Evolutionary conservation across 805 yeast genomes (phyloP).

Genomic region (Maudiozyma serrabonitensis): DNA sequence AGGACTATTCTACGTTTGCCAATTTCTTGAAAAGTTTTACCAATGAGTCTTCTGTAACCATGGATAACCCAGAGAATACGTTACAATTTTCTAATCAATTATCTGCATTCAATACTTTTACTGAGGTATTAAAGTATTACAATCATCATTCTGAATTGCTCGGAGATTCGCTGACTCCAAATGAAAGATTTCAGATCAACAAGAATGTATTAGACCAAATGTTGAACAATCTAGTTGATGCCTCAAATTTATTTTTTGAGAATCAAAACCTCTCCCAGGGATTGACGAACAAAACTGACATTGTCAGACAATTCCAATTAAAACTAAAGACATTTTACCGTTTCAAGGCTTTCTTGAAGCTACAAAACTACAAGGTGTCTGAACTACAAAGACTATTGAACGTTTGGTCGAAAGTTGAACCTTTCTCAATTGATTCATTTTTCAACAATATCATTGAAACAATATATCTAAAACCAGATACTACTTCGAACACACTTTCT

Average conservation of each 20-base stretch:
- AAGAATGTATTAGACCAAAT: conserved; percentile 14
- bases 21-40: conserved; percentile 18
- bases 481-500: neutral
- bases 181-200: neutral
- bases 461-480: conserved; percentile 15
- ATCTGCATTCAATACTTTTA: conserved; percentile 13
- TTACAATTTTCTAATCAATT: conserved; percentile 23
- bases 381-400: conserved; percentile 16
- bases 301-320: conserved; percentile 1
- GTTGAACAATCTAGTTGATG: conserved; percentile 21
- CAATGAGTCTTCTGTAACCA: conserved; percentile 3
- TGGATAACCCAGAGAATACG: conserved; percentile 13
- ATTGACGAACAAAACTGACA: neutral
- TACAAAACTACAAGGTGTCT: conserved; percentile 11
- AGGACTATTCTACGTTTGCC: conserved; percentile 19
- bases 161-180: neutral
- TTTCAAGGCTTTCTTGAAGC: conserved; percentile 20
- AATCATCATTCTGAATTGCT: conserved; percentile 4
- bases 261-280: conserved; percentile 1
- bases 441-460: conserved; percentile 28
- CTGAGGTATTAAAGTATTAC: conserved; percentile 11
- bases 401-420: conserved; percentile 18
- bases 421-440: conserved; percentile 13
- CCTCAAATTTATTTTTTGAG: conserved; percentile 11
- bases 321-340: conserved; percentile 21